Base-by-base conservation (phyloP, 345 rosid species). In the Theobroma cacao region DNA sequence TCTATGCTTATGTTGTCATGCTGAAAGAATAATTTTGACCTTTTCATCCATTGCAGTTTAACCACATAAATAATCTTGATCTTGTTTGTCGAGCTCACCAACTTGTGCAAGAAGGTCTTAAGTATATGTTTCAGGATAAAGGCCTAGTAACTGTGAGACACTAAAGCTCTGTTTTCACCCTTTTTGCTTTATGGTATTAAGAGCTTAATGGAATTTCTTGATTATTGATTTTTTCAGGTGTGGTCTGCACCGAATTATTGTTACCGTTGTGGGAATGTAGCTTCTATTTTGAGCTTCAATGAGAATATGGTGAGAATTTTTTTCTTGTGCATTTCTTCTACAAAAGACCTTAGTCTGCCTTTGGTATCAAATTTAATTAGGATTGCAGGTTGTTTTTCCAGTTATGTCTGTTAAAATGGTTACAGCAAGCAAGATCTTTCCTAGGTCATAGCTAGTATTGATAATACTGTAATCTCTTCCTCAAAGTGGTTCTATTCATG, bases 191-290 rank as follows among this genome's bases (percentile, higher is more conserved):
- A 24, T 43, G 13, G 26, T 80, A 77, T 61, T 79, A 34, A 34
- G 73, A 72, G 77, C 72, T 71, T 75, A 33, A 77, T 83, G 68
- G 78, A 79, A 72, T 81, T 50, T 41, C 79, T 24, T 82, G 79
- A 55, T 80, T 69, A 50, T 74, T 74, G 47, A 71, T 33, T 63
- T 78, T 80, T 84, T 55, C 81, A 97, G 99, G 99, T 97, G 65
- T 97, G 99, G 99, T 97, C 98, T 82, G 99, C 99, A 0, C 99
- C 98, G 48, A 97, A 97, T 83, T 97, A 97, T 79, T 97, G 99
- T 84, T 97, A 97, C 78, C 98, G 99, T 14, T 97, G 99, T 85
- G 98, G 99, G 75, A 97, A 97, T 80, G 99, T 97, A 59, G 99
- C 99, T 77, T 97, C 99, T 47, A 94, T 97, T 82, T 87, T 97